Base-by-base conservation (phyloP, 2,329 filamentous ascomycete genomes). In the Ascocoryne sarcoides region DNA sequence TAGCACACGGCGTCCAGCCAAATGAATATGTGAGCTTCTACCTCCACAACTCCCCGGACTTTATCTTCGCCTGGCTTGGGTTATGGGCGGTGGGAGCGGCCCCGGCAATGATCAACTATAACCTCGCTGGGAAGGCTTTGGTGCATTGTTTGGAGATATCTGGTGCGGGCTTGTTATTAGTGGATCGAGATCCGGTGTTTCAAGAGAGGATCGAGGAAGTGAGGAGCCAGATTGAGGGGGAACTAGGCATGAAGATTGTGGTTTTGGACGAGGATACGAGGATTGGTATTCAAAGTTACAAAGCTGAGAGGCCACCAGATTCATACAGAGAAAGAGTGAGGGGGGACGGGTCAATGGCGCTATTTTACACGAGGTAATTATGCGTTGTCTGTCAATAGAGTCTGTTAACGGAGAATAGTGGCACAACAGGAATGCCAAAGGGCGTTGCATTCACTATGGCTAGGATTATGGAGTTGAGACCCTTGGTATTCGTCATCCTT, bases 381-480 rank as follows among this genome's bases (percentile, higher is more conserved):
- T 9, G n/a, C 15, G 32, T 19, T n/a, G n/a, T n/a, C n/a, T n/a
- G n/a, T n/a, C n/a, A n/a, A n/a, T n/a, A n/a, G n/a, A n/a, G n/a
- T n/a, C n/a, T n/a, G n/a, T n/a, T n/a, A 10, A 47, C 31, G 5
- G 42, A 5, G 4, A 12, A 5, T 1, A 80, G 78, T 46, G 83
- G 83, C 26, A 88, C 84, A 1, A 88, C 84, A 0, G 84, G 84
- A 2, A 60, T 84, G 48, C 82, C 84, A 9, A 89, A 89, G 59
- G 83, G 77, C 1, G 81, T 78, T 50, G 59, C 70, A 0, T 77
- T 84, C 49, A 74, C 74, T n/a, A n/a, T n/a, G n/a, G n/a, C n/a
- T n/a, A n/a, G n/a, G n/a, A n/a, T n/a, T n/a, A n/a, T n/a, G n/a
- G n/a, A n/a, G n/a, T n/a, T n/a, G n/a, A n/a, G n/a, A n/a, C n/a